Percentiles rank a stretch among this genome's conserved stretches.
These are phyloP conservation scores for Podospora didyma DNA, from an alignment of 495 filamentous ascomycete species.

Conservation along the genomic window DNA sequence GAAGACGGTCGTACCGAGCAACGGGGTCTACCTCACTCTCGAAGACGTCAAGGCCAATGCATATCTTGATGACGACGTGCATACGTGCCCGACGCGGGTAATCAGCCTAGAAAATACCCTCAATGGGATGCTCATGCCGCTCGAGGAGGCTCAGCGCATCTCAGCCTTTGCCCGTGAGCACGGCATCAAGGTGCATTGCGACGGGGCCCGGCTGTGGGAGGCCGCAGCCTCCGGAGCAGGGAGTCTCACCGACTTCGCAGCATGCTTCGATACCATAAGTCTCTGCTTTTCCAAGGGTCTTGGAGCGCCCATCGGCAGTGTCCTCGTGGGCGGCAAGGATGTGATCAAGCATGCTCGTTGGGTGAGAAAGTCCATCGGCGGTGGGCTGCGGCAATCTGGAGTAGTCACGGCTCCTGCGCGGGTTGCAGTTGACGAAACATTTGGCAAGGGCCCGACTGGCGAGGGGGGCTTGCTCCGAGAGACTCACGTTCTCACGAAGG, in stretches of 20 bases:
- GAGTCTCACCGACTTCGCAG: conserved; percentile 62
- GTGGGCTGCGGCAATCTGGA: conserved; percentile 71
- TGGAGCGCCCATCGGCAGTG: conserved; percentile 81
- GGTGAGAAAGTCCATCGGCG: conserved; percentile 81
- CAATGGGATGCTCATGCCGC: conserved; percentile 70
- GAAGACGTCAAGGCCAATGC: conserved; percentile 62
- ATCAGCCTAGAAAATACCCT: conserved; percentile 86
- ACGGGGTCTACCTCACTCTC: conserved; percentile 69
- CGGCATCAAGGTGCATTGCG: conserved; percentile 70
- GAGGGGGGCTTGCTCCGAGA: conserved; percentile 59
- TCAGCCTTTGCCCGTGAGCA: conserved; percentile 63
- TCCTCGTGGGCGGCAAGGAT: conserved; percentile 62
- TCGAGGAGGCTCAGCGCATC: conserved; percentile 64
- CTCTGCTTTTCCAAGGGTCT: conserved; percentile 89
- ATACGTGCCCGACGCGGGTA: conserved; percentile 70
- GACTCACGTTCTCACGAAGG: conserved; percentile 63
- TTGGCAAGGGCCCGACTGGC: conserved; percentile 55
- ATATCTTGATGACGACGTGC: conserved; percentile 44
- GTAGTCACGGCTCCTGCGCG: conserved; percentile 55
- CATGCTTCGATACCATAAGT: conserved; percentile 72
- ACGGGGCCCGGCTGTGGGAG: conserved; percentile 85
- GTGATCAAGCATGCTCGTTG: conserved; percentile 72
- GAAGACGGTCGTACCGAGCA: conserved; percentile 55
- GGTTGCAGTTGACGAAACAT: conserved; percentile 64
- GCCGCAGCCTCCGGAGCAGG: conserved; percentile 59